Percentiles rank a stretch among this genome's conserved stretches.
Conservation (phyloP, 495 filamentous ascomycete species). For the Aspergillus olivimuriae region DNA sequence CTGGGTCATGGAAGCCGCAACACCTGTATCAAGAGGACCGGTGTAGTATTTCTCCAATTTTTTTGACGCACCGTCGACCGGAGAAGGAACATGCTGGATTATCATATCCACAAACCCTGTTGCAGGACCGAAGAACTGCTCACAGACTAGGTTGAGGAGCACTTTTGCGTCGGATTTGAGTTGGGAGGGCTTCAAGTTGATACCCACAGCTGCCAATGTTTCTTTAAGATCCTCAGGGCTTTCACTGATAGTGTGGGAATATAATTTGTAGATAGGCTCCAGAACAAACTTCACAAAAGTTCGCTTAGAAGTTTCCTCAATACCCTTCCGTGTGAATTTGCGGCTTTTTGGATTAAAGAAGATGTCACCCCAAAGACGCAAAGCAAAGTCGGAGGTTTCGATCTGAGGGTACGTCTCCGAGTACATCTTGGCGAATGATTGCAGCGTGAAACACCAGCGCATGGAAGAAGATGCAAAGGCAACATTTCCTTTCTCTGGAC, state of each 20-base stretch:
- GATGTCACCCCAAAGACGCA: conserved; percentile 89
- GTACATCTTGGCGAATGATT: conserved; percentile 94
- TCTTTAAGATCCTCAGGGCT: conserved; percentile 79
- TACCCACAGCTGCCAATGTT: conserved; percentile 74
- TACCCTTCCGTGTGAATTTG: conserved; percentile 80
- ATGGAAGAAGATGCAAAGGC: conserved; percentile 88
- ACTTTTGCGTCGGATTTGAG: conserved; percentile 85
- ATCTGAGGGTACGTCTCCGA: conserved; percentile 78
- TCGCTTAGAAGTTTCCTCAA: conserved; percentile 74
- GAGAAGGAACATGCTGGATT: conserved; percentile 83
- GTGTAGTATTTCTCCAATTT: conserved; percentile 86
- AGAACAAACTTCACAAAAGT: conserved; percentile 93
- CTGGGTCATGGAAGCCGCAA: conserved; percentile 68
- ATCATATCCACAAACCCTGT: conserved; percentile 95
- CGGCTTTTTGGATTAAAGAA: conserved; percentile 89
- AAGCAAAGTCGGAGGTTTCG: conserved; percentile 70
- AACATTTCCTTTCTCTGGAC: conserved; percentile 95
- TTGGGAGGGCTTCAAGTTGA: conserved; percentile 82
- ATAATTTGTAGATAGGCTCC: conserved; percentile 96
- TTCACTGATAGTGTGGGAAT: conserved; percentile 90
- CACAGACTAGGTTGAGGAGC: conserved; percentile 82
- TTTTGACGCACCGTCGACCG: conserved; percentile 67
- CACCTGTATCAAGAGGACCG: conserved; percentile 83
- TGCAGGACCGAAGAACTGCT: conserved; percentile 88
- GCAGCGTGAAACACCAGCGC: conserved; percentile 93